These are phyloP conservation scores for Dissophora ornata DNA, from an alignment of 192 early-diverging fungal genomes.

Conservation along the genomic window DNA sequence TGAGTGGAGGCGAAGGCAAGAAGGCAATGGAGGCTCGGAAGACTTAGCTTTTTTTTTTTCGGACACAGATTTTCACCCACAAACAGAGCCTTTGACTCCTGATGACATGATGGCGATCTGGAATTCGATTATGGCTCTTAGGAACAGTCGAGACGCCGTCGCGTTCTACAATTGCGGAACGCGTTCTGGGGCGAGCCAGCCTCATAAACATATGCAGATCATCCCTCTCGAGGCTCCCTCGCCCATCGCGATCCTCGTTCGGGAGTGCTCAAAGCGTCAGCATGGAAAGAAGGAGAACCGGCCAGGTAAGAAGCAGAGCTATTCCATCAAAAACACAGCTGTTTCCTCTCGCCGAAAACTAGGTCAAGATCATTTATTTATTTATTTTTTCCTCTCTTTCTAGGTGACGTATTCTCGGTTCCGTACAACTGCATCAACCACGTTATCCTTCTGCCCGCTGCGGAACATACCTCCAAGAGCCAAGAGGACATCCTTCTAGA, in stretches of 20 bases:
- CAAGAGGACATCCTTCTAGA: conserved; percentile 58
- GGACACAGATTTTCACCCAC: conserved; percentile 58
- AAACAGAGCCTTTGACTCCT: conserved; percentile 61
- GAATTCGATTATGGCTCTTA: conserved; percentile 42
- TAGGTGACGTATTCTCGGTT: conserved; percentile 63
- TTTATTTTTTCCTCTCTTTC: no score
- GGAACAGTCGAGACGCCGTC: conserved; percentile 33
- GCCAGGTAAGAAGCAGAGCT: conserved; percentile 21
- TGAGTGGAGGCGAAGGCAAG: no score
- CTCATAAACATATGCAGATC: conserved; percentile 71
- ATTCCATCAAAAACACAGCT: no score
- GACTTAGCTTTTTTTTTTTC: background rate
- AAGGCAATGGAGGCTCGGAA: no score
- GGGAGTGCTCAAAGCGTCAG: conserved; percentile 44
- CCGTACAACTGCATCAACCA: conserved; percentile 57
- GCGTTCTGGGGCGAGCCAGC: conserved; percentile 66
- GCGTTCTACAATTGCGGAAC: conserved; percentile 71
- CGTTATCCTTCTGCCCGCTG: conserved; percentile 46
- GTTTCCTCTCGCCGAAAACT: no score
- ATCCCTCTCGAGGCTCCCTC: conserved; percentile 55
- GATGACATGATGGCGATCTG: conserved; percentile 58
- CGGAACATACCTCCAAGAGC: conserved; percentile 1
- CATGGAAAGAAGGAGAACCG: conserved; percentile 51
- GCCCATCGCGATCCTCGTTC: conserved; percentile 57
- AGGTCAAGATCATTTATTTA: background rate